Conservation (phyloP, 1,284 basidiomycete species). For the Waitea zeae region DNA sequence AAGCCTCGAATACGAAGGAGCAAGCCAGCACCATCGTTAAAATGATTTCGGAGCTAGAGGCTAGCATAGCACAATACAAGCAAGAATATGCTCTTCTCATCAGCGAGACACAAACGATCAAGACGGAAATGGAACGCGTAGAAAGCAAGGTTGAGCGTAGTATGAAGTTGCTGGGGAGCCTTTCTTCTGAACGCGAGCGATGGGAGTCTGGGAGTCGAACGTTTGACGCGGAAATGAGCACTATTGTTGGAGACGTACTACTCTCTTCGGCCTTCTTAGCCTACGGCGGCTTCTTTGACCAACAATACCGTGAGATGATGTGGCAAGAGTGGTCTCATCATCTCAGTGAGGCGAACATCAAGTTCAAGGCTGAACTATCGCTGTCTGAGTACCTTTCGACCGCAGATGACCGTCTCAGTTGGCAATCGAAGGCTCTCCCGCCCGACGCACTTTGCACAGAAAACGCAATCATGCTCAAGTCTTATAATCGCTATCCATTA, state of each 20-base stretch:
- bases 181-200: slow-evolving; percentile 87
- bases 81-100: slow-evolving; percentile 96
- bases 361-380: slow-evolving; percentile 85
- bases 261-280: slow-evolving; percentile 95
- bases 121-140: slow-evolving; percentile 94
- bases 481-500: slow-evolving; percentile 95
- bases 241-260: slow-evolving; percentile 93
- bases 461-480: slow-evolving; percentile 98
- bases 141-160: slow-evolving; percentile 95
- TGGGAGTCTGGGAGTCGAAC: slow-evolving; percentile 95
- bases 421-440: slow-evolving; percentile 91
- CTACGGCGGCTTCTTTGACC: slow-evolving; percentile 97
- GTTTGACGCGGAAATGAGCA: slow-evolving; percentile 97
- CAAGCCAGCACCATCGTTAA: slow-evolving; percentile 81
- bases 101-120: slow-evolving; percentile 95
- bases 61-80: slow-evolving; percentile 90
- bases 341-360: slow-evolving; percentile 78
- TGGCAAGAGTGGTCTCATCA: slow-evolving; percentile 93
- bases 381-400: slow-evolving; percentile 94
- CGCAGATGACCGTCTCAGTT: slow-evolving; percentile 89
- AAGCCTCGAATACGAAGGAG: slow-evolving; percentile 86
- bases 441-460: slow-evolving; percentile 93
- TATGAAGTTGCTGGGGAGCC: slow-evolving; percentile 86
- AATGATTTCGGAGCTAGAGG: slow-evolving; percentile 88
- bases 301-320: slow-evolving; percentile 94